Base-by-base conservation (phyloP, 2,329 filamentous ascomycete genomes). In the Coniochaeta prunicola region DNA sequence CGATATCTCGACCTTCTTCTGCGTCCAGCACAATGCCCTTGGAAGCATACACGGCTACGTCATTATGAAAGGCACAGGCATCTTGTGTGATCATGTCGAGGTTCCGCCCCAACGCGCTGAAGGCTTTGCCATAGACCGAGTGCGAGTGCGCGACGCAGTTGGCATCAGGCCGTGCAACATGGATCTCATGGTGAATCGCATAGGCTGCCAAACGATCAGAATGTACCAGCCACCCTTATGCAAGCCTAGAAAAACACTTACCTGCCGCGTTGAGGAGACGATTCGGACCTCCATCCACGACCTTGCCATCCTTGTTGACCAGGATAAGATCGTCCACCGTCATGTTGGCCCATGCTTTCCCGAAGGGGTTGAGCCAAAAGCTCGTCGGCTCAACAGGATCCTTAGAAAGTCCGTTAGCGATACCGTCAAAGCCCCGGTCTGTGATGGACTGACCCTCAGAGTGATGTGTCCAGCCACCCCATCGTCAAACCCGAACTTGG, bases 301-400 rank as follows among this genome's bases (percentile, higher is more conserved):
- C 79, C 26, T 82, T 73, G 1, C 87, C 87, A 0, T 79, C 69
- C 56, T 83, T 76, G 64, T 87, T 77, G 1, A 90, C 86, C 17
- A 80, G 82, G 58, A 90, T 88, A n/a, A 90, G 76, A 63, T 90
- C 65, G 3, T 53, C 61, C 24, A 60, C 59, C 17, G 60, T 63
- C 38, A 64, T 59, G 17, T 60, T 58, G 9, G 57, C 85, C 0
- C 83, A 86, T 0, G 80, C 77, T 59, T 83, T 86, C 48, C 84
- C 84, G 59, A 88, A 85, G 0, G 85, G 86, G 63, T 88, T 88
- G 4, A 89, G 83, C 85, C 85, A 88, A 72, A 88, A 87, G 0
- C 79, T 83, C 2, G 74, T 71, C 0, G 82, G 81, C 53, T 86
- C 80, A 12, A 88, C 79, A 0, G 85, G 85, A 61, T 87, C 68